A percentile compares a stretch with the other conserved stretches of the same genome.
Conservation (phyloP, 106 monocot species). For the Alisma plantagoaquatica region DNA sequence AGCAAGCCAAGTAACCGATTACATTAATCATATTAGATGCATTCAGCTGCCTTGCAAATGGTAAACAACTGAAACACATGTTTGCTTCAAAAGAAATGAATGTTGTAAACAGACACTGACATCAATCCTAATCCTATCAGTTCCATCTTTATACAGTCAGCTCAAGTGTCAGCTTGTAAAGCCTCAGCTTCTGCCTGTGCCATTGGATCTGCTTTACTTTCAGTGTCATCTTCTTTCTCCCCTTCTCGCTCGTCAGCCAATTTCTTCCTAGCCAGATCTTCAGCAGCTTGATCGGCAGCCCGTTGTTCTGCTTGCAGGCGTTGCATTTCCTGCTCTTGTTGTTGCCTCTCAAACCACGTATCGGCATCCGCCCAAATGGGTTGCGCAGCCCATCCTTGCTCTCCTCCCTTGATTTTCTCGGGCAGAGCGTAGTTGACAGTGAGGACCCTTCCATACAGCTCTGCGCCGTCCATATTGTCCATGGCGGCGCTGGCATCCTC, state of each 20-base stretch:
- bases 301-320: conserved; percentile 68
- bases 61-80: too few species aligned
- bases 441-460: conserved; percentile 80
- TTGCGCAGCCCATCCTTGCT: conserved; percentile 91
- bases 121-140: too few species aligned
- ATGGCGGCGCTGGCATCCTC: conserved; percentile 95
- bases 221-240: conserved; percentile 78
- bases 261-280: conserved; percentile 82
- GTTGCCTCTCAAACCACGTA: conserved; percentile 96
- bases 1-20: too few species aligned
- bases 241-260: conserved; percentile 68
- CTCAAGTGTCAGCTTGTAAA: too few species aligned
- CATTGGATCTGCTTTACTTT: conserved; percentile 54
- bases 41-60: too few species aligned
- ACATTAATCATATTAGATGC: too few species aligned
- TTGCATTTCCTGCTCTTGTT: conserved; percentile 89
- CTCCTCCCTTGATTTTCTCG: conserved; percentile 93
- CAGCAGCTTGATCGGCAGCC: conserved; percentile 74
- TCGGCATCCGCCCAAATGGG: conserved; percentile 97
- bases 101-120: too few species aligned
- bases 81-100: too few species aligned
- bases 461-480: conserved; percentile 97
- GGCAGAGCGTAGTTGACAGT: conserved; percentile 90
- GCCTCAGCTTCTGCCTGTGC: conserved; percentile 57
- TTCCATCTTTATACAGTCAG: too few species aligned